Evolutionary conservation across 1,284 basidiomycete species (phyloP).

Genomic region (Psilocybe mexicana): DNA sequence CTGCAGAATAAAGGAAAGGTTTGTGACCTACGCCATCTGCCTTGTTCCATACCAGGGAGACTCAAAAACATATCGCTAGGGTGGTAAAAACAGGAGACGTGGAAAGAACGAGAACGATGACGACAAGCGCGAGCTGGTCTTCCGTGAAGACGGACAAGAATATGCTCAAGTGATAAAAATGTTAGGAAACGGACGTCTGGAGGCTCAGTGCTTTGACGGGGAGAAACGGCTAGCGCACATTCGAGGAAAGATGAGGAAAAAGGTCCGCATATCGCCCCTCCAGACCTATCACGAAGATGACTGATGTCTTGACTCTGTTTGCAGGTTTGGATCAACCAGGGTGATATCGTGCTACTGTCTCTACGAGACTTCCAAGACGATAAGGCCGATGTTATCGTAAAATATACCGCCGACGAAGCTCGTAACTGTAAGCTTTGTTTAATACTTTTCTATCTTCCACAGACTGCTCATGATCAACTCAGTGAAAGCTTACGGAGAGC

Average conservation of each 20-base stretch:
- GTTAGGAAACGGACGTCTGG: conserved; percentile 97
- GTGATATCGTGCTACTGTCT: conserved; percentile 96
- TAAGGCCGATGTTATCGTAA: conserved; percentile 99
- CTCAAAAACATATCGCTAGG: conserved; percentile 47
- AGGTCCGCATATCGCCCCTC: conserved; percentile 56
- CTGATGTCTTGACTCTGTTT: neutral
- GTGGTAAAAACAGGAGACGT: conserved; percentile 98
- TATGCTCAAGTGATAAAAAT: conserved; percentile 99
- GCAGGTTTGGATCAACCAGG: conserved; percentile 99
- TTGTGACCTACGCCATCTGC: neutral
- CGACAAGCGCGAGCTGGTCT: conserved; percentile 98
- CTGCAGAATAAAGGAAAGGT: conserved; percentile 19
- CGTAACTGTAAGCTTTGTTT: conserved; percentile 60
- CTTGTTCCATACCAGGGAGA: neutral
- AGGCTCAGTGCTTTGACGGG: conserved; percentile 98
- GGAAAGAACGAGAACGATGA: conserved; percentile 99
- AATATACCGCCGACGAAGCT: conserved; percentile 96
- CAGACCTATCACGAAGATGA: conserved; percentile 2
- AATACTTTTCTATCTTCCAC: conserved; percentile 5
- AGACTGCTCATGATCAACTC: conserved; percentile 5
- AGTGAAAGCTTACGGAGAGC: conserved; percentile 97
- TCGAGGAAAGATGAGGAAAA: conserved; percentile 99
- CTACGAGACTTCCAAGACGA: conserved; percentile 99
- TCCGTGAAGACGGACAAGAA: conserved; percentile 99
- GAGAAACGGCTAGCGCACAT: conserved; percentile 98